phyloP scores from a whole-genome alignment of 305 asterid genomes.

The Caryopteris hybrid region DNA sequence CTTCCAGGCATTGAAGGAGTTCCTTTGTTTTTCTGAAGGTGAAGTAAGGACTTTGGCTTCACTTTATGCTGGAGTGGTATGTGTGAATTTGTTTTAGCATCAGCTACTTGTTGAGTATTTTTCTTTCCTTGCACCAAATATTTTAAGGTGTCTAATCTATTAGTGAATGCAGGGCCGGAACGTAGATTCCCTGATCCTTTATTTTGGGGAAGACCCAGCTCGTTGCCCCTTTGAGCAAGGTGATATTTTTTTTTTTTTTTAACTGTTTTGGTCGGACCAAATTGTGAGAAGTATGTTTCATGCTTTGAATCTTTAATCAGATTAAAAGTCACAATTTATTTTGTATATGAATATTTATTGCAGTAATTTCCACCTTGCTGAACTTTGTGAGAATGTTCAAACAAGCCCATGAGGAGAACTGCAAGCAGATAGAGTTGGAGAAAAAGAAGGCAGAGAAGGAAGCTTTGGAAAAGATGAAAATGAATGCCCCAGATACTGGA shows the following conservation, averaged over 20 bases:
- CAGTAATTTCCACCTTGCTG: slow-evolving; percentile 65
- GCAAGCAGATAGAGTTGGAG: slow-evolving; percentile 80
- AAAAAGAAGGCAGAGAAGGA: slow-evolving; percentile 92
- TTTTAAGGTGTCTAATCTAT: slow-evolving; percentile 3
- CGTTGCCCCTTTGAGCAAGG: slow-evolving; percentile 97
- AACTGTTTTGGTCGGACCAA: not conserved
- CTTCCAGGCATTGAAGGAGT: slow-evolving; percentile 79
- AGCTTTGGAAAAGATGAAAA: slow-evolving; percentile 56
- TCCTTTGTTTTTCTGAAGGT: slow-evolving; percentile 78
- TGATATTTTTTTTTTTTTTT: slow-evolving; percentile 20
- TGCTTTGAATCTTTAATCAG: not conserved
- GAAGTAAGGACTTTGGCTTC: slow-evolving; percentile 92
- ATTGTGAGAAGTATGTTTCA: not conserved
- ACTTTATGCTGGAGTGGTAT: slow-evolving; percentile 91
- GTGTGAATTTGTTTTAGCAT: slow-evolving; percentile 22
- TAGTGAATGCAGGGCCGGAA: slow-evolving; percentile 70
- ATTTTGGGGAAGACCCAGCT: slow-evolving; percentile 96
- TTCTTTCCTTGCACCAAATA: no score
- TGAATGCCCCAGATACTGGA: slow-evolving; percentile 37
- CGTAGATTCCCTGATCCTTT: slow-evolving; percentile 77
- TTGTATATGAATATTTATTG: slow-evolving; percentile 4
- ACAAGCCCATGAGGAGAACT: slow-evolving; percentile 74
- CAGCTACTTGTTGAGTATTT: slow-evolving; percentile 15
- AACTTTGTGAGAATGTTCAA: slow-evolving; percentile 88
- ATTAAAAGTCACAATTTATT: not conserved